Evolutionary conservation across 306 rosid species (phyloP), one percentile per base, ranked within the genome.

Genomic region (Begonia masoniana): DNA sequence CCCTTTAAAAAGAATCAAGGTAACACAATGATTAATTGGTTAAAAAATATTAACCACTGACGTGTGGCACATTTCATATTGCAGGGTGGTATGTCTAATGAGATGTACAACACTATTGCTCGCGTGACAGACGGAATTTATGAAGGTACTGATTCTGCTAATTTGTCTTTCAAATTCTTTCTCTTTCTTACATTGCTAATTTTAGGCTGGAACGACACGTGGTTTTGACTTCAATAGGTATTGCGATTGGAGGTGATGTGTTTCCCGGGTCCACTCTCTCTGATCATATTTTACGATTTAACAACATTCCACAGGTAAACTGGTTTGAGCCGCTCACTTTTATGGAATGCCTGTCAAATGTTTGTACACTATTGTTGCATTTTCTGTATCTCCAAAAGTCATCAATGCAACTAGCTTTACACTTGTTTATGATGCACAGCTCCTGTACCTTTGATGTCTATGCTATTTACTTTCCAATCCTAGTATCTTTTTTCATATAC

Each of bases 51-150:
- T 31, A 31, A 31, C 9, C 8, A 31, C 39, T 31, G 39, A 31
- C 8, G 7, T 31, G 39, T 31, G 39, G 39, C 39, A 57, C 47
- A 71, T 49, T 17, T 71, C 23, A 45, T 26, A 68, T 71, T 55
- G 55, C 81, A 92, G 99, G 99, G 99, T 71, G 99, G 99, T 53
- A 92, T 92, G 99, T 92, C 99, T 63, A 92, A 87, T 61, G 99
- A 92, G 72, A 60, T 92, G 69, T 92, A 92, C 85, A 92, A 66
- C 67, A 74, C 79, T 17, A 76, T 87, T 66, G 96, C 87, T 51
- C 99, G 99, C 51, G 99, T 92, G 59, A 77, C 99, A 51, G 93
- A 92, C 62, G 99, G 99, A 58, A 82, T 92, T 62, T 92, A 75
- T 66, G 99, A 83, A 87, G 96, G 99, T 92, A 79, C 6, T 13